These are phyloP conservation scores for Trichoderma sp. DNA, from an alignment of 2,329 filamentous ascomycete species.

Conservation along the genomic window DNA sequence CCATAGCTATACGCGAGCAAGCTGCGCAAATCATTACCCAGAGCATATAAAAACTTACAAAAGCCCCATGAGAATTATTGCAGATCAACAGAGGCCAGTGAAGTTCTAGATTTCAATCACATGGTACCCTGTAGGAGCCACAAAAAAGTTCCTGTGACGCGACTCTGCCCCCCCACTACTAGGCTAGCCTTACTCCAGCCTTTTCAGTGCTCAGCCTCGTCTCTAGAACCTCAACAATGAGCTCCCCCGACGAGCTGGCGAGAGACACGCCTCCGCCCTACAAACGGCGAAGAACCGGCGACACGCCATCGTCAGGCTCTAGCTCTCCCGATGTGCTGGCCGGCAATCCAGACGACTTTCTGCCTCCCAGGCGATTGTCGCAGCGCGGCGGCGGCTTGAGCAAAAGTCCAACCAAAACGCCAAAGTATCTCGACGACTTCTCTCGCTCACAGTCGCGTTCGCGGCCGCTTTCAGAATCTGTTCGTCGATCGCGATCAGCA, in stretches of 20 bases:
- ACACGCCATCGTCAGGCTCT: slow-evolving; percentile 38
- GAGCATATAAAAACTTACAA: background rate
- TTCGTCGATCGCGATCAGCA: slow-evolving; percentile 39
- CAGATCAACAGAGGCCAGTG: background rate
- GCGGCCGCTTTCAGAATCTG: slow-evolving; percentile 40
- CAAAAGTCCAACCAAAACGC: slow-evolving; percentile 35
- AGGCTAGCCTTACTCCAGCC: slow-evolving; percentile 25
- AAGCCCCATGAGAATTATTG: background rate
- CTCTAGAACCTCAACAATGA: slow-evolving; percentile 36
- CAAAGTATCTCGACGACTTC: slow-evolving; percentile 30
- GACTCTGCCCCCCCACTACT: slow-evolving; percentile 25
- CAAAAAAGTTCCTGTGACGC: slow-evolving; percentile 17
- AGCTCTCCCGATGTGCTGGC: slow-evolving; percentile 34
- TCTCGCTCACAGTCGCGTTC: slow-evolving; percentile 28
- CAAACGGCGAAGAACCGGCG: slow-evolving; percentile 43
- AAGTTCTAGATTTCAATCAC: background rate
- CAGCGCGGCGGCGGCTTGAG: slow-evolving; percentile 30
- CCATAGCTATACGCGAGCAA: background rate
- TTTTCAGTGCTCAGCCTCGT: slow-evolving; percentile 30
- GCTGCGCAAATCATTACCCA: background rate
- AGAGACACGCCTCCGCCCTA: slow-evolving; percentile 35
- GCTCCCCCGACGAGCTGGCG: slow-evolving; percentile 36
- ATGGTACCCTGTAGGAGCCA: background rate
- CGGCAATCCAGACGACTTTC: slow-evolving; percentile 23
- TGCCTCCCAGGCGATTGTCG: slow-evolving; percentile 22